These are phyloP conservation scores for Lipomyces sp. DNA, from an alignment of 805 yeast genomes.

Conservation along the genomic window DNA sequence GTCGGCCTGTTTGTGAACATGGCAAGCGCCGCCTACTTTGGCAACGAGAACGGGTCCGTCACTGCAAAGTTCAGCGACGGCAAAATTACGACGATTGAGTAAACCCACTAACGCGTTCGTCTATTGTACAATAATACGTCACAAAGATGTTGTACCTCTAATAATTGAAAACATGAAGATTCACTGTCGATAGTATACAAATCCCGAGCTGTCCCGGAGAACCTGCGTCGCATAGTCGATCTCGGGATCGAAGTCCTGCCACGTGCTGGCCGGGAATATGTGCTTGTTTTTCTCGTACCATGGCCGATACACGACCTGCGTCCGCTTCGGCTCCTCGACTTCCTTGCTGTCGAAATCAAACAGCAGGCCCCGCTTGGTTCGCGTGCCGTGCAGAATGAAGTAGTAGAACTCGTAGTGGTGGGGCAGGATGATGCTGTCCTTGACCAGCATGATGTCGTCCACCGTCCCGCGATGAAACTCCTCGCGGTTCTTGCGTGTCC, in stretches of 20 bases:
- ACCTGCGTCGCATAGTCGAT: constrained; percentile 32
- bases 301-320: constrained; percentile 32
- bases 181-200: constrained; percentile 23
- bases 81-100: constrained; percentile 14
- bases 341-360: constrained; percentile 30
- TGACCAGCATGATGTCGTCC: constrained; percentile 35
- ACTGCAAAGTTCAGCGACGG: constrained; percentile 26
- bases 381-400: constrained; percentile 30
- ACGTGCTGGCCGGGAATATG: constrained; percentile 34
- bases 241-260: constrained; percentile 36
- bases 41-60: constrained; percentile 72
- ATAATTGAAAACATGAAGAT: background rate
- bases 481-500: constrained; percentile 29
- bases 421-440: constrained; percentile 35
- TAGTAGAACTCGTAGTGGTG: constrained; percentile 35
- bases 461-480: constrained; percentile 34
- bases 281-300: constrained; percentile 37
- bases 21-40: constrained; percentile 84
- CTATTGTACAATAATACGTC: background rate
- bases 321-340: constrained; percentile 16
- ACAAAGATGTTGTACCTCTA: background rate
- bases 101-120: background rate
- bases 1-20: constrained; percentile 78
- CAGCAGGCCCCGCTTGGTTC: constrained; percentile 31
- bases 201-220: constrained; percentile 31